Base-by-base conservation (phyloP, 208 protist species). In the Leishmania lainsoni region DNA sequence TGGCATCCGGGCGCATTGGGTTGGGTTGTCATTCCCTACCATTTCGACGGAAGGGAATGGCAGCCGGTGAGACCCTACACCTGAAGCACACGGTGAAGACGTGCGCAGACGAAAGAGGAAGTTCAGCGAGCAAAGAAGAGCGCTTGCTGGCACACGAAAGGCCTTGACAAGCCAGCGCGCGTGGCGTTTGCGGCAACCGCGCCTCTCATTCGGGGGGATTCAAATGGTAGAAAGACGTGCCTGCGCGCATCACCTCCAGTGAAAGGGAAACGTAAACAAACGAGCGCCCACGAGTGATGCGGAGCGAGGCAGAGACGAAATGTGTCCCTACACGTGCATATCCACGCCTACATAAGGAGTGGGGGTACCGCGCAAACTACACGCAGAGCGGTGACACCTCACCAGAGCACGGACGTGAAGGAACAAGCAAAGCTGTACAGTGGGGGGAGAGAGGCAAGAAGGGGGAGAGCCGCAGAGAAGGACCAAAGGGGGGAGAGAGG, bases 111-210 rank as follows among this genome's bases (percentile, higher is more conserved):
- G 81, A 39, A 6, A 35, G 45, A 51, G 74, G 61, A 8, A 81
- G 71, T 71, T 79, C 76, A 66, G 42, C 76, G 79, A 81, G 74
- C 68, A 35, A n/a, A 83, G 52, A 72, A 72, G 3, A 45, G 45
- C 52, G 52, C 48, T 73, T 12, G 48, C 42, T 45, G 42, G 45
- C 49, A 79, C 14, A 26, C 12, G 22, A 79, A 17, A 79, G 39
- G 17, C 58, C 20, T 59, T 32, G n/a, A 76, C n/a, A 56, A 20
- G 70, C 26, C 26, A 39, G 29, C 61, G 16, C 29, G 29, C 22
- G 29, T 68, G 2, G 5, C 29, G 0, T 39, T 29, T 17, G 29
- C 17, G 12, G 14, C 29, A 20, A 29, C 61, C 20, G 26, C 29
- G 61, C 9, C 1, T 4, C 29, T 68, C 39, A 5, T 12, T 16